Percentiles rank a stretch among this genome's conserved stretches.
Conservation (phyloP, 331 rosid genomes). For the Stylosanthes scabra region DNA sequence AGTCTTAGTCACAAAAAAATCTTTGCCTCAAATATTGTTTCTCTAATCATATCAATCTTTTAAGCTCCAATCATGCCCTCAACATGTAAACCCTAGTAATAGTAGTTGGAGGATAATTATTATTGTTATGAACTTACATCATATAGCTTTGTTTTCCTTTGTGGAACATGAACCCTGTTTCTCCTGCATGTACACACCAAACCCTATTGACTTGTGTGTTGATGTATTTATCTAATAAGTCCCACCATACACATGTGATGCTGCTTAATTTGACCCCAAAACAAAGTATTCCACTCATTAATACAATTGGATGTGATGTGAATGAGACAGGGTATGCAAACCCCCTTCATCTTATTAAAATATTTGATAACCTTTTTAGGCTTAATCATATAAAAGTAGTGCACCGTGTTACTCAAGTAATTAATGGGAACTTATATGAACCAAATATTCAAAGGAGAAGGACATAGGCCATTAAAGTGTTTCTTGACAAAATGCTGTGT, state of each 20-base stretch:
- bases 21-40: conserved; percentile 18
- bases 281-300: conserved; percentile 29
- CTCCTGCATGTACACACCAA: conserved; percentile 32
- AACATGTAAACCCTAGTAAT: background rate
- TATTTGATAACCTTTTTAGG: conserved; percentile 5
- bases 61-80: conserved; percentile 33
- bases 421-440: conserved; percentile 16
- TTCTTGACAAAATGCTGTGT: background rate
- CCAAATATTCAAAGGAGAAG: background rate
- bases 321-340: background rate
- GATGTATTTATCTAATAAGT: conserved; percentile 15
- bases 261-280: conserved; percentile 25
- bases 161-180: conserved; percentile 50
- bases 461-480: background rate
- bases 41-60: background rate
- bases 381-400: conserved; percentile 13
- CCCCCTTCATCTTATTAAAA: background rate
- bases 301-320: conserved; percentile 7
- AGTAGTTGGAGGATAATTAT: no score
- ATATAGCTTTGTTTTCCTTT: conserved; percentile 19
- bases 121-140: conserved; percentile 11
- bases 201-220: conserved; percentile 15
- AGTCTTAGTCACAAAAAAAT: conserved; percentile 39
- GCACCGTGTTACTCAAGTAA: background rate
- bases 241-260: conserved; percentile 36